These are phyloP conservation scores for Xerocomellus chrysenteron DNA, from an alignment of 768 basidiomycete genomes.

Conservation along the genomic window DNA sequence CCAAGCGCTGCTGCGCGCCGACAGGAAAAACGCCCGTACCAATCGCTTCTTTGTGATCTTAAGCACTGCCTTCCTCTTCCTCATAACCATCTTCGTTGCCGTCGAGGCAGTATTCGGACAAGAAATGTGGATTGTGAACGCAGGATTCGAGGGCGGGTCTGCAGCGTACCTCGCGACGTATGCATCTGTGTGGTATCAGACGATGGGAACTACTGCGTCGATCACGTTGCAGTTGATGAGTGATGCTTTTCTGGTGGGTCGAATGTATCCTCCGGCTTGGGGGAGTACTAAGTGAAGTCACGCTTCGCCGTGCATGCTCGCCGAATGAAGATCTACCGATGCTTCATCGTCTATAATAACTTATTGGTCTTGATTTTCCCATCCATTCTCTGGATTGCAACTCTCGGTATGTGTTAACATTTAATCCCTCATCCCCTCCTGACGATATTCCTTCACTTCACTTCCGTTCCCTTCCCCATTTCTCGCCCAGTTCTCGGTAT, in stretches of 20 bases:
- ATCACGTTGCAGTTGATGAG: slow-evolving; percentile 29
- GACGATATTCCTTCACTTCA: neutral
- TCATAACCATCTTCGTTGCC: slow-evolving; percentile 28
- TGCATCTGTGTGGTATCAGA: slow-evolving; percentile 21
- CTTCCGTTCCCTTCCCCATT: neutral
- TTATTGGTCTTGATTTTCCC: slow-evolving; percentile 2
- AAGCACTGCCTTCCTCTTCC: slow-evolving; percentile 16
- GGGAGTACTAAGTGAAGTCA: neutral
- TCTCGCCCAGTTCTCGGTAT: neutral
- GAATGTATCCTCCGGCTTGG: neutral
- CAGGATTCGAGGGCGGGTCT: slow-evolving; percentile 30
- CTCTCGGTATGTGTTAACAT: neutral
- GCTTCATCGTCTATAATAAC: slow-evolving; percentile 30
- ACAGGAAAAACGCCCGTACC: neutral
- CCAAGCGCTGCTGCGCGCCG: neutral
- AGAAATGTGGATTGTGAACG: slow-evolving; percentile 34
- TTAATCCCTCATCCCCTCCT: neutral
- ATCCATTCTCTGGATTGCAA: slow-evolving; percentile 5
- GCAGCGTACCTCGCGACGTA: slow-evolving; percentile 27
- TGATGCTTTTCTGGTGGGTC: slow-evolving; percentile 35
- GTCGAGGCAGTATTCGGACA: slow-evolving; percentile 18
- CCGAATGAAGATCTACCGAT: slow-evolving; percentile 35
- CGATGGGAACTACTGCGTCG: slow-evolving; percentile 24
- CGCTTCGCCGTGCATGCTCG: neutral
- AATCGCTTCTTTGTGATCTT: slow-evolving; percentile 5